Evolutionary conservation across 495 filamentous ascomycete species (phyloP), one percentile per base, ranked within the genome.

Genomic region (Viridothelium virens): DNA sequence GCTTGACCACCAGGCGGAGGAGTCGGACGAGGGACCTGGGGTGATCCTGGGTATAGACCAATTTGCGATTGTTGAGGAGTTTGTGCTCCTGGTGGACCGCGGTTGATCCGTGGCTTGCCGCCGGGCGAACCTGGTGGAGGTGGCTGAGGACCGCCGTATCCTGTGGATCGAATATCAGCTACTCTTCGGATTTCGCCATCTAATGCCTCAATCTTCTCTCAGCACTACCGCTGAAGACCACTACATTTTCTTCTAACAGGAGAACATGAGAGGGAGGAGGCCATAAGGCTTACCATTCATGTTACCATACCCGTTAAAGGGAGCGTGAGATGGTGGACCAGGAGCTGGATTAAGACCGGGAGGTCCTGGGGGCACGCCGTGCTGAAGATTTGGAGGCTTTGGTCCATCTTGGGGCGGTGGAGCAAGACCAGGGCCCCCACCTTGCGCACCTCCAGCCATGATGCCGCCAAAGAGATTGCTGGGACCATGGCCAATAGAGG

Each of bases 401-500:
- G 83, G 83, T 74, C 84, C 82, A 73, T 87, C 85, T 74, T 84
- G 84, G 66, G 86, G 86, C 67, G 90, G 91, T 72, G 92, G 94
- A 64, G 91, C 92, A 73, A 96, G 89, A 69, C 89, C 88, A 66
- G 91, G 90, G 14, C 84, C 86, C 67, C 89, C 91, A 81, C 91
- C 91, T 71, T 86, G 87, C 73, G 87, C 89, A 77, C 88, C 88
- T 65, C 92, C 93, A 67, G 94, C 84, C 90, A 98, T 97, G 70
- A 98, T 96, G 34, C 90, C 91, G 69, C 91, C 89, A 73, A 98
- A 97, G 47, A 97, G 81, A 74, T 95, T 92, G 75, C 86, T 91
- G 36, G 89, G 88, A 47, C 94, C 92, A 74, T 94, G 89, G n/a
- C 92, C 91, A 75, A 98, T 88, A 37, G 89, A 82, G 56, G 91